Percentiles rank a stretch among this genome's conserved stretches.
Evolutionary conservation across 768 basidiomycete genomes (phyloP).

Genomic region (Tulasnella sp.): DNA sequence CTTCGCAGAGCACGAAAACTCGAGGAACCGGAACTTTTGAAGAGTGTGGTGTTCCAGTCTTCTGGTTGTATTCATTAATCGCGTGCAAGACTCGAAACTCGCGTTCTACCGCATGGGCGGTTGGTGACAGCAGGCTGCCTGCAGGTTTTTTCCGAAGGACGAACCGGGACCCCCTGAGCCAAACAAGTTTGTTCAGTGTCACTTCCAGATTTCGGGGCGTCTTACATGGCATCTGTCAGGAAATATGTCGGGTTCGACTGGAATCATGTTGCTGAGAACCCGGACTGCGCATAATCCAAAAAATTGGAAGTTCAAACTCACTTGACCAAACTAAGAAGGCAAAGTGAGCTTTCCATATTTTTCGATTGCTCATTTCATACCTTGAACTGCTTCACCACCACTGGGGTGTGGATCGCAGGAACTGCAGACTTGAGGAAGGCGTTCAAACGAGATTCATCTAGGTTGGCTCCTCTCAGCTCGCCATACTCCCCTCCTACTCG

Average conservation of each 20-base stretch:
- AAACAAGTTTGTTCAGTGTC: not conserved
- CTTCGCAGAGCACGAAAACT: conserved; percentile 76
- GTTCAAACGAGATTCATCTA: conserved; percentile 58
- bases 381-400: conserved; percentile 88
- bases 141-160: conserved; percentile 92
- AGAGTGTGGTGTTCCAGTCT: conserved; percentile 41
- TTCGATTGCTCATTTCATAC: conserved; percentile 36
- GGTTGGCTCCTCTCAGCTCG: conserved; percentile 49
- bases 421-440: conserved; percentile 54
- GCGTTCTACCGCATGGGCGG: conserved; percentile 92
- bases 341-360: conserved; percentile 6
- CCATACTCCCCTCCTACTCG: conserved; percentile 67
- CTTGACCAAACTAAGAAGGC: conserved; percentile 70
- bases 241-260: conserved; percentile 99
- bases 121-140: conserved; percentile 76
- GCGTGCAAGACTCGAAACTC: conserved; percentile 78
- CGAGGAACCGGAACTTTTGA: conserved; percentile 74
- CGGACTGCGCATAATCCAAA: not conserved
- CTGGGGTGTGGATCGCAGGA: conserved; percentile 49
- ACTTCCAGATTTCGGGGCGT: conserved; percentile 7
- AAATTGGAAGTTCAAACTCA: conserved; percentile 31
- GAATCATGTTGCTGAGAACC: not conserved
- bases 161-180: conserved; percentile 48
- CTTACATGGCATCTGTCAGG: conserved; percentile 66
- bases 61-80: conserved; percentile 63